phyloP scores from a whole-genome alignment of 768 basidiomycete species.

The Clitopilus hobsonii region DNA sequence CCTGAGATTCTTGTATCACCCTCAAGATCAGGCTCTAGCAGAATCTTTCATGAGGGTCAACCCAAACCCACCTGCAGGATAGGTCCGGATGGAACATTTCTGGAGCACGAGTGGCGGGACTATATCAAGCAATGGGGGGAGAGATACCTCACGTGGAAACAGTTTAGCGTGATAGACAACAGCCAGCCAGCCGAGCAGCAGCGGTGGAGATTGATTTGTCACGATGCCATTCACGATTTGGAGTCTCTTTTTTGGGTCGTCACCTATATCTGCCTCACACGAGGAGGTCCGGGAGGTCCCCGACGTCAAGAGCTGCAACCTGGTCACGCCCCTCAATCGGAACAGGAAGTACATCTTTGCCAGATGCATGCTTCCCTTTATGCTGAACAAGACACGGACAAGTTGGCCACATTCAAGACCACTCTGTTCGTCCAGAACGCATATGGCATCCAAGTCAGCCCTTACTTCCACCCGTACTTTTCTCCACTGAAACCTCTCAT shows the following conservation, averaged over 20 bases:
- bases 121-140: neutral
- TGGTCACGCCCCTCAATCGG: neutral
- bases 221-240: slow-evolving; percentile 12
- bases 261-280: slow-evolving; percentile 11
- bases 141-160: too few species aligned
- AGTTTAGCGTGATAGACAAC: too few species aligned
- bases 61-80: too few species aligned
- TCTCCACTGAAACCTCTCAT: slow-evolving; percentile 2
- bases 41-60: too few species aligned
- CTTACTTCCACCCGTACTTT: slow-evolving; percentile 5
- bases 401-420: neutral
- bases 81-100: too few species aligned
- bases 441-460: neutral
- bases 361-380: neutral
- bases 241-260: slow-evolving; percentile 19
- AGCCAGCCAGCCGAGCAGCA: too few species aligned
- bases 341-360: neutral
- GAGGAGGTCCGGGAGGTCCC: slow-evolving; percentile 10
- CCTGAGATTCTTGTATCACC: too few species aligned
- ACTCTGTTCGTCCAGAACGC: neutral
- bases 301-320: neutral
- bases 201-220: neutral
- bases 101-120: neutral
- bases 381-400: neutral
- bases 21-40: too few species aligned